Percentiles rank a stretch among this genome's conserved stretches.
Conservation (phyloP, 108 stramenopile species). For the Cyclotella baltica region DNA sequence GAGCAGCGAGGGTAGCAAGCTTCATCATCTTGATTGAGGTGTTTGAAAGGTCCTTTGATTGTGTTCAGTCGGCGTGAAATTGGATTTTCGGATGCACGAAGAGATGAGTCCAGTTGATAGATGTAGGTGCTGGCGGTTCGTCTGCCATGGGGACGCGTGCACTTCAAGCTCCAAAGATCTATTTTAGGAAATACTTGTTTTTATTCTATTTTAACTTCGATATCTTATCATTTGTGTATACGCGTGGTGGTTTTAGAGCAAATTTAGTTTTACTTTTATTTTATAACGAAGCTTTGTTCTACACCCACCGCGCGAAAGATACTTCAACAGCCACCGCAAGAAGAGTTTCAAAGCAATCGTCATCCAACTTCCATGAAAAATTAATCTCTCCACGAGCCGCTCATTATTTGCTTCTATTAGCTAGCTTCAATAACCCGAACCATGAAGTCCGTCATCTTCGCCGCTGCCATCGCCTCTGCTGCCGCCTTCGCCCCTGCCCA, state of each 20-base stretch:
- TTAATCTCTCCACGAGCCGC: neutral
- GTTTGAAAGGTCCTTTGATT: neutral
- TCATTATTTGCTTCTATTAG: neutral
- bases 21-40: slow-evolving; percentile 50
- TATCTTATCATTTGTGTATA: neutral
- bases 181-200: neutral
- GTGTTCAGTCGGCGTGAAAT: neutral
- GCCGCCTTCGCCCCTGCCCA: slow-evolving; percentile 45
- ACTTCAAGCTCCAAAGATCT: too few relatives aligned
- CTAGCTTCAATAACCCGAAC: neutral
- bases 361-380: neutral
- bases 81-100: neutral
- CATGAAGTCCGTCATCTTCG: slow-evolving; percentile 40
- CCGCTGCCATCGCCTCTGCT: slow-evolving; percentile 42
- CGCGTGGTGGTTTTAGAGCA: too few relatives aligned
- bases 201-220: neutral
- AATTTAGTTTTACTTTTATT: too few relatives aligned
- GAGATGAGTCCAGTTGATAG: too few relatives aligned
- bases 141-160: too few relatives aligned
- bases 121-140: too few relatives aligned
- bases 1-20: slow-evolving; percentile 28
- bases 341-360: neutral
- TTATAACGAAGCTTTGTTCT: neutral
- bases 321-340: slow-evolving; percentile 39
- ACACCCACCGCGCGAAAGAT: slow-evolving; percentile 3